Percentiles rank a stretch among this genome's conserved stretches.
Evolutionary conservation across 345 rosid genomes (phyloP).

Genomic region (Psidium guajava): DNA sequence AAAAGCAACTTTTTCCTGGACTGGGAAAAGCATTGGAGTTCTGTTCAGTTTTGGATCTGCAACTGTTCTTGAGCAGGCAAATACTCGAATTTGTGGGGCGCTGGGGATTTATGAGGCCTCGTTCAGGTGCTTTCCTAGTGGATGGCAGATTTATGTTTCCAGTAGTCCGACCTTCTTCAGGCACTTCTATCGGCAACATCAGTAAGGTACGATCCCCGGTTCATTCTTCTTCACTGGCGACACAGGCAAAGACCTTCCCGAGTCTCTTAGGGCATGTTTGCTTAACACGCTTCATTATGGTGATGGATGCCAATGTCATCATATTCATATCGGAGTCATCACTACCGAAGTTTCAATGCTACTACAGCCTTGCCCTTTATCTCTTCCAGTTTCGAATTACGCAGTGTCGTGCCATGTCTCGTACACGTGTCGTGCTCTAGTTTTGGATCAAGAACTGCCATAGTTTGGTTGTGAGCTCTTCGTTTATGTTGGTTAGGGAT

Average conservation of each 20-base stretch:
- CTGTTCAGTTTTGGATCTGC: not conserved
- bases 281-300: not conserved
- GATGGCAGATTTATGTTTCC: not conserved
- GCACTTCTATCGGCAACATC: not conserved
- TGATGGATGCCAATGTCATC: not conserved
- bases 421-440: not conserved
- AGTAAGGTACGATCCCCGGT: not conserved
- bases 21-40: not conserved
- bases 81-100: not conserved
- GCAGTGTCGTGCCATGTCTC: not conserved
- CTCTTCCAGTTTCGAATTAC: not conserved
- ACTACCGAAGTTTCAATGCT: not conserved
- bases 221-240: not conserved
- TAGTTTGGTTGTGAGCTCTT: not conserved
- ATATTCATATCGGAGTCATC: not conserved
- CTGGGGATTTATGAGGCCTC: not conserved
- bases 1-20: not conserved
- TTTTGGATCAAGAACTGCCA: not conserved
- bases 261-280: not conserved
- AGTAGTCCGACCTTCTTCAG: not conserved
- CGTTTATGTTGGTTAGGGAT: not conserved
- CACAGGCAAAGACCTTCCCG: not conserved
- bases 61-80: not conserved
- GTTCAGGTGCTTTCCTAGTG: not conserved
- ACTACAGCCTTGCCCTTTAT: not conserved